Evolutionary conservation across 352 stramenopile genomes (phyloP).

Genomic region (Pythium brassicae): DNA sequence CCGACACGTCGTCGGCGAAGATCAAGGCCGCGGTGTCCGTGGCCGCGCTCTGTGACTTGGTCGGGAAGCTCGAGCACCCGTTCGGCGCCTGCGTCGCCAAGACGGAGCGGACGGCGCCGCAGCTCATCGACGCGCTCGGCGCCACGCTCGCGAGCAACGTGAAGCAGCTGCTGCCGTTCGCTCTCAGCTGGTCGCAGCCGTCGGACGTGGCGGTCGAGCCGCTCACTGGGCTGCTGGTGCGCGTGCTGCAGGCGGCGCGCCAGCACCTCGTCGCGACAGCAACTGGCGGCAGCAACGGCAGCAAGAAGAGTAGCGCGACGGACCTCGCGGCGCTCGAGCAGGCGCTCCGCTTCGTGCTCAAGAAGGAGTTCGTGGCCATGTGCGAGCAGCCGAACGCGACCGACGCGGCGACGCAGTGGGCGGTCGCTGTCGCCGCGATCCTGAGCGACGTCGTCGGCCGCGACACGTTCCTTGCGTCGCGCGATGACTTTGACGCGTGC

Average conservation of each 20-base stretch:
- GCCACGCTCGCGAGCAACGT: conserved; percentile 34
- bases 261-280: conserved; percentile 5
- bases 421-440: conserved; percentile 43
- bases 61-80: conserved; percentile 49
- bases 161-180: conserved; percentile 44
- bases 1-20: conserved; percentile 9
- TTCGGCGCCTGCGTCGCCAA: conserved; percentile 28
- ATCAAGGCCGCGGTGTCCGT: conserved; percentile 12
- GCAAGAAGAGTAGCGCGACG: conserved; percentile 34
- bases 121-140: conserved; percentile 38
- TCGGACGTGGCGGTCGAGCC: conserved; percentile 39
- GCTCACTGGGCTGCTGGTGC: conserved; percentile 57
- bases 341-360: conserved; percentile 50
- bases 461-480: conserved; percentile 31
- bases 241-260: conserved; percentile 46
- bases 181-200: conserved; percentile 50
- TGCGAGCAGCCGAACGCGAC: conserved; percentile 22
- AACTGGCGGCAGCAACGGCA: too few species aligned
- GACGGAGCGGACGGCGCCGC: conserved; percentile 14
- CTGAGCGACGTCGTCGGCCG: conserved; percentile 37
- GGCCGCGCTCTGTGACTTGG: conserved; percentile 35
- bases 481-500: conserved; percentile 60
- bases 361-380: conserved; percentile 57
- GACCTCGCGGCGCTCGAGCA: conserved; percentile 38
- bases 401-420: conserved; percentile 15